Evolutionary conservation across 768 basidiomycete genomes (phyloP).

Genomic region (Leccinum arenicola): DNA sequence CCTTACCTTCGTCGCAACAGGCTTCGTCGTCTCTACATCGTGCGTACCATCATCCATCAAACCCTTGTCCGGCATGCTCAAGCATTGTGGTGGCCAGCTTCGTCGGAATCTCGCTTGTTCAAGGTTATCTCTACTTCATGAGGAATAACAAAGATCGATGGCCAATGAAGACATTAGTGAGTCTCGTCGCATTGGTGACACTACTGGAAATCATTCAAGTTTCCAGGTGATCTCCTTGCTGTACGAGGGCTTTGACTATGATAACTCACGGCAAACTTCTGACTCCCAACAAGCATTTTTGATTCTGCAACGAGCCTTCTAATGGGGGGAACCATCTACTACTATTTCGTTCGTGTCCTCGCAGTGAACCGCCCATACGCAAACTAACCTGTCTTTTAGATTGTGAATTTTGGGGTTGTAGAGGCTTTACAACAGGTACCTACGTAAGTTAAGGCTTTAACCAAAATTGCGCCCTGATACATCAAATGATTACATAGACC

Average conservation of each 20-base stretch:
- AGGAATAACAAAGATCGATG: conserved; percentile 12
- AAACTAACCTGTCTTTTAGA: neutral
- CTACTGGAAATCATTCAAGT: neutral
- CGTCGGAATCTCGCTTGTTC: conserved; percentile 21
- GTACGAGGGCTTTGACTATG: conserved; percentile 1
- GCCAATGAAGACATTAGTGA: conserved; percentile 16
- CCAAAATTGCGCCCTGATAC: neutral
- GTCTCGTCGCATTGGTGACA: neutral
- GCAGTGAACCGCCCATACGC: neutral
- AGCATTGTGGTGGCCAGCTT: conserved; percentile 6
- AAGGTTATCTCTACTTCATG: conserved; percentile 20
- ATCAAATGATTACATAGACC: conserved; percentile 2
- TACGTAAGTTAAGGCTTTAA: conserved; percentile 4
- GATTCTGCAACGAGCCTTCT: conserved; percentile 18
- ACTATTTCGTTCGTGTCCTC: conserved; percentile 16
- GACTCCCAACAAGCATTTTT: conserved; percentile 10
- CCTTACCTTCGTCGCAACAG: neutral
- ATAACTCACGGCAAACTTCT: neutral
- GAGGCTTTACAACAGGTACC: conserved; percentile 8
- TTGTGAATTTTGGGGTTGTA: conserved; percentile 13
- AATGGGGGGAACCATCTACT: conserved; percentile 18
- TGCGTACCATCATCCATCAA: conserved; percentile 1
- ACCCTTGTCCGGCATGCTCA: neutral
- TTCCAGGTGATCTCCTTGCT: conserved; percentile 14
- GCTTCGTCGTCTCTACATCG: conserved; percentile 17